Evolutionary conservation across 768 basidiomycete species (phyloP).

Genomic region (Tylopilus rubrobrunneus): DNA sequence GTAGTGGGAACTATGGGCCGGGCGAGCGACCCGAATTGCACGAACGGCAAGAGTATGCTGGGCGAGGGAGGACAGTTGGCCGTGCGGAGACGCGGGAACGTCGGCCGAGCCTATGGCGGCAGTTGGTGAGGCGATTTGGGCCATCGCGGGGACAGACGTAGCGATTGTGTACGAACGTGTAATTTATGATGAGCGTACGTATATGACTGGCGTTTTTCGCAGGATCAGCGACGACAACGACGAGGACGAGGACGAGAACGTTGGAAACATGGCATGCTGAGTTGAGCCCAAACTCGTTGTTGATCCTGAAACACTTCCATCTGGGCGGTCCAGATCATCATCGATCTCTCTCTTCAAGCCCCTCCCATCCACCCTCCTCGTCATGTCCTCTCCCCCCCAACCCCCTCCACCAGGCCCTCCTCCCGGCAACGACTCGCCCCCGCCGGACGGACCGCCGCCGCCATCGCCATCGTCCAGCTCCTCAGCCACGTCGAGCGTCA

Average conservation of each 20-base stretch:
- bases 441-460: neutral
- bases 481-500: neutral
- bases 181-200: too few species aligned
- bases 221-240: neutral
- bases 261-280: neutral
- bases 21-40: slow-evolving; percentile 7
- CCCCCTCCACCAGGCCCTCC: neutral
- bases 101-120: slow-evolving; percentile 23
- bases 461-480: neutral
- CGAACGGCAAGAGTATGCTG: neutral
- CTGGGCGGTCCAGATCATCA: slow-evolving; percentile 9
- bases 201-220: too few species aligned
- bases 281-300: neutral
- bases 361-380: too few species aligned
- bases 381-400: slow-evolving; percentile 12
- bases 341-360: neutral
- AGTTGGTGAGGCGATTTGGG: slow-evolving; percentile 23
- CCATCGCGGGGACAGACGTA: slow-evolving; percentile 20
- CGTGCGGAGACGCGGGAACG: slow-evolving; percentile 13
- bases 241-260: neutral
- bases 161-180: neutral
- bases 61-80: neutral
- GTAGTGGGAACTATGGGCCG: slow-evolving; percentile 1
- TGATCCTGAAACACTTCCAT: slow-evolving; percentile 16
- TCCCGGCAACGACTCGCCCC: neutral